phyloP scores from a whole-genome alignment of 768 basidiomycete species.

The Neoboletus brunneissimus region DNA sequence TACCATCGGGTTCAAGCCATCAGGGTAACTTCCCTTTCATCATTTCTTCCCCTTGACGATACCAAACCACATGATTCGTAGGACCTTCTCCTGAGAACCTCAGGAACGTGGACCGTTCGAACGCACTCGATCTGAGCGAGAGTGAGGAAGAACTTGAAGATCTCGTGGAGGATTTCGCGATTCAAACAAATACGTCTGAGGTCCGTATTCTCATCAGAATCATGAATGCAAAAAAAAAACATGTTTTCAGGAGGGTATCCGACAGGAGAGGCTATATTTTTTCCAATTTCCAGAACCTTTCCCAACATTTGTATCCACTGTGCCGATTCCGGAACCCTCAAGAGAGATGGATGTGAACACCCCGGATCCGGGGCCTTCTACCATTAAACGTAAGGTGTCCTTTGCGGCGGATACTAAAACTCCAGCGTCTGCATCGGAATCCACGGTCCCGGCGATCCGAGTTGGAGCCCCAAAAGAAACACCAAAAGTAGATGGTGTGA shows the following conservation, averaged over 20 bases:
- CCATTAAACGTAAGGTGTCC: constrained; percentile 48
- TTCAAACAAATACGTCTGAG: constrained; percentile 38
- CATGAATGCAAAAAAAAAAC: background rate
- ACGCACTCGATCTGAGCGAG: constrained; percentile 69
- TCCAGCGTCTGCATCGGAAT: constrained; percentile 21
- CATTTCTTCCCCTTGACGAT: background rate
- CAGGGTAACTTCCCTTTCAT: constrained; percentile 31
- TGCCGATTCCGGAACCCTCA: constrained; percentile 26
- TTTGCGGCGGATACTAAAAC: constrained; percentile 68
- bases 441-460: constrained; percentile 20
- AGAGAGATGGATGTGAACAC: constrained; percentile 37
- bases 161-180: constrained; percentile 66
- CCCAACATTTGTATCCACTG: constrained; percentile 58
- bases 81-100: background rate
- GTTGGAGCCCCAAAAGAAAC: constrained; percentile 26
- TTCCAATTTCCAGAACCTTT: constrained; percentile 91
- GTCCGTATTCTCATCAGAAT: constrained; percentile 28
- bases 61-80: constrained; percentile 1
- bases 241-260: constrained; percentile 42
- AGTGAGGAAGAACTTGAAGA: constrained; percentile 80
- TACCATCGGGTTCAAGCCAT: constrained; percentile 24
- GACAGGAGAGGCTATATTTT: constrained; percentile 73
- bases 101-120: constrained; percentile 45
- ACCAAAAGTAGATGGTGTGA: constrained; percentile 63
- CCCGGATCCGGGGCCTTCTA: constrained; percentile 23